Evolutionary conservation across 768 basidiomycete genomes (phyloP).

Genomic region (Leucocoprinus leucothites): DNA sequence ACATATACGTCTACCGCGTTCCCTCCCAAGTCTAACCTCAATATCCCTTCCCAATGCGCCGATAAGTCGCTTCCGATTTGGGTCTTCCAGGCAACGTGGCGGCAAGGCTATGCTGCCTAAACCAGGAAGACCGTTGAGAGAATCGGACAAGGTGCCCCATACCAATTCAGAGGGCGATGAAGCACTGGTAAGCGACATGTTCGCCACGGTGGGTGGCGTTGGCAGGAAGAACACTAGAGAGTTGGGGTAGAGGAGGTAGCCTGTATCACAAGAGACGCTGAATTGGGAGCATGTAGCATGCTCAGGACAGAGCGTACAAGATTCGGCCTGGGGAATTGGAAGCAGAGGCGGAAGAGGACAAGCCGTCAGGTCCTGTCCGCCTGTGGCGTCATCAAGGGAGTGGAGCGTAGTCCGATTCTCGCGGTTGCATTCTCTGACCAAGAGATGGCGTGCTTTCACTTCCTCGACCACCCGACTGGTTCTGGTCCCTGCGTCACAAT

Average conservation of each 20-base stretch:
- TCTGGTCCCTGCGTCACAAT: conserved; percentile 62
- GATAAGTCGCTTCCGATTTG: conserved; percentile 67
- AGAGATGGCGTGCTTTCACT: conserved; percentile 40
- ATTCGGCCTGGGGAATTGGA: conserved; percentile 54
- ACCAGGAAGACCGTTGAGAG: conserved; percentile 69
- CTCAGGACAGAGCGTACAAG: conserved; percentile 72
- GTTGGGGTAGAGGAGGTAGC: conserved; percentile 65
- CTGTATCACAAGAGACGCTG: conserved; percentile 61
- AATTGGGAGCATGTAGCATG: conserved; percentile 60
- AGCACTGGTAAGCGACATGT: conserved; percentile 37
- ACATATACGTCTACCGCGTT: conserved; percentile 66
- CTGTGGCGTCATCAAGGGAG: conserved; percentile 21
- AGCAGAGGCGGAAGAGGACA: conserved; percentile 57
- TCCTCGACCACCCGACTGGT: conserved; percentile 57
- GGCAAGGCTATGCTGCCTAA: conserved; percentile 77
- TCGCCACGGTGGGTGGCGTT: conserved; percentile 28
- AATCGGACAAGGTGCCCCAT: conserved; percentile 44
- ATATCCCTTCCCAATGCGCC: conserved; percentile 73
- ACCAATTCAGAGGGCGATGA: conserved; percentile 35
- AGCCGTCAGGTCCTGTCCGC: conserved; percentile 26
- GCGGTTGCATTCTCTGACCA: conserved; percentile 52
- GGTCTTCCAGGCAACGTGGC: conserved; percentile 76
- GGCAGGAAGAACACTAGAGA: conserved; percentile 52
- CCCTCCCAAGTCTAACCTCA: conserved; percentile 58
- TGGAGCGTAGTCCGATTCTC: conserved; percentile 50